Conservation (phyloP, 768 basidiomycete species). For the Gymnopilus junonius region DNA sequence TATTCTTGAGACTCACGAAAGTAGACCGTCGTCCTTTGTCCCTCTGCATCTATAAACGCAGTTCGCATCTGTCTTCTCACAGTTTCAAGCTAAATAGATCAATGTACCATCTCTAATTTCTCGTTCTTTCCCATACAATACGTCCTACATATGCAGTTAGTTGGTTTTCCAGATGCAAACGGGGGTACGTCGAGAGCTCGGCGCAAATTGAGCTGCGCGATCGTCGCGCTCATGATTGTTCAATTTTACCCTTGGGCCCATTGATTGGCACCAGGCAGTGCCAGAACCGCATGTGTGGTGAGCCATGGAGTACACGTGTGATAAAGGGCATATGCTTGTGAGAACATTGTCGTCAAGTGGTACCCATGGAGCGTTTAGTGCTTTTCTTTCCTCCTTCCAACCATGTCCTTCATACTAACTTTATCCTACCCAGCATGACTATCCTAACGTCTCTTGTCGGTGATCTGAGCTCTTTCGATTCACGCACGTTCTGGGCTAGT, state of each 20-base stretch:
- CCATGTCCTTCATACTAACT: too few relatives aligned
- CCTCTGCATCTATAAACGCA: not conserved
- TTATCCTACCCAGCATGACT: not conserved
- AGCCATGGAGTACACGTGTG: slow-evolving; percentile 4
- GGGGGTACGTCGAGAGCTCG: not conserved
- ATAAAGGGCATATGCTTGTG: slow-evolving; percentile 6
- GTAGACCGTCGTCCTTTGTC: not conserved
- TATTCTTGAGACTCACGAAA: not conserved
- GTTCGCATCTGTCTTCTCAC: not conserved
- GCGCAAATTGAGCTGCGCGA: not conserved
- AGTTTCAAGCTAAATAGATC: not conserved
- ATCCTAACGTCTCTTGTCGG: not conserved
- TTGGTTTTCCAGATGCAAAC: too few relatives aligned
- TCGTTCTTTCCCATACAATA: not conserved
- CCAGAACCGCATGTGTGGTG: not conserved
- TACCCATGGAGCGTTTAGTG: not conserved
- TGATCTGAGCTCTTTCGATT: not conserved
- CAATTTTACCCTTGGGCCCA: not conserved
- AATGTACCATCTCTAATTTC: slow-evolving; percentile 1
- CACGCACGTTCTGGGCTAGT: not conserved
- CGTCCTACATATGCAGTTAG: too few relatives aligned
- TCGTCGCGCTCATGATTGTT: slow-evolving; percentile 3
- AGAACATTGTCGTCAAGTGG: not conserved
- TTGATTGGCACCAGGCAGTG: slow-evolving; percentile 9
- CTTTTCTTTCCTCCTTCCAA: not conserved